Percentiles rank a stretch among this genome's conserved stretches.
These are phyloP conservation scores for Isatis tinctoria DNA, from an alignment of 345 rosid species.

Conservation along the genomic window DNA sequence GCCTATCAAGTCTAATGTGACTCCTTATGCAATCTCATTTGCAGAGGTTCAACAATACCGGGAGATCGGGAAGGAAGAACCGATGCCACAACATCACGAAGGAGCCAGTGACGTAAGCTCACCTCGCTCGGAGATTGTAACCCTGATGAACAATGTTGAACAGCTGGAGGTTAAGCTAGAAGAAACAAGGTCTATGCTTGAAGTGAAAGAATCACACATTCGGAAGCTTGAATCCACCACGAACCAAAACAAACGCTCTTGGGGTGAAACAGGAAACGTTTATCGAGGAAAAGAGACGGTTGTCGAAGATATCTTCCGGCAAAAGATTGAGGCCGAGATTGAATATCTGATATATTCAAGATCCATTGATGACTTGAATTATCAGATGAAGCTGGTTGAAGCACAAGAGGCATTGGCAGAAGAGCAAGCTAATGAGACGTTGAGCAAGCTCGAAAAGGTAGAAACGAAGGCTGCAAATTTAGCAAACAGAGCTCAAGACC, in stretches of 20 bases:
- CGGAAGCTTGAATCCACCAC: slow-evolving; percentile 51
- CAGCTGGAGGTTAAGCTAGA: slow-evolving; percentile 46
- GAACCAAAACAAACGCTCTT: slow-evolving; percentile 5
- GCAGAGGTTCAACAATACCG: slow-evolving; percentile 54
- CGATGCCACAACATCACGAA: slow-evolving; percentile 23
- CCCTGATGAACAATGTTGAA: slow-evolving; percentile 38
- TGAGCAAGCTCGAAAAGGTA: slow-evolving; percentile 39
- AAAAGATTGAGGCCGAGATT: slow-evolving; percentile 77
- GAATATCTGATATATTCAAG: slow-evolving; percentile 53
- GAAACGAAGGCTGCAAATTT: slow-evolving; percentile 44
- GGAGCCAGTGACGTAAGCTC: slow-evolving; percentile 33
- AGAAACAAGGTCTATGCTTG: slow-evolving; percentile 42
- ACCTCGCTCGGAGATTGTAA: slow-evolving; percentile 34
- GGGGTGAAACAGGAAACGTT: slow-evolving; percentile 26
- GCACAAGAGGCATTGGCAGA: slow-evolving; percentile 40
- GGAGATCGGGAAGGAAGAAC: slow-evolving; percentile 48
- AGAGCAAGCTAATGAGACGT: slow-evolving; percentile 36
- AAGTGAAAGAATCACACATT: slow-evolving; percentile 48
- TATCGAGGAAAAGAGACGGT: slow-evolving; percentile 36
- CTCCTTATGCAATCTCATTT: slow-evolving; percentile 9
- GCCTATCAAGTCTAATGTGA: not conserved
- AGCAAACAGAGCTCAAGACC: slow-evolving; percentile 45
- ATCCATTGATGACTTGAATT: slow-evolving; percentile 42
- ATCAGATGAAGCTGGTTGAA: slow-evolving; percentile 31
- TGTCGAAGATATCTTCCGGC: slow-evolving; percentile 59